Percentiles rank a stretch among this genome's conserved stretches.
phyloP scores from a whole-genome alignment of 1,139 yeast species.

The Lodderomyces oxycetoniae region DNA sequence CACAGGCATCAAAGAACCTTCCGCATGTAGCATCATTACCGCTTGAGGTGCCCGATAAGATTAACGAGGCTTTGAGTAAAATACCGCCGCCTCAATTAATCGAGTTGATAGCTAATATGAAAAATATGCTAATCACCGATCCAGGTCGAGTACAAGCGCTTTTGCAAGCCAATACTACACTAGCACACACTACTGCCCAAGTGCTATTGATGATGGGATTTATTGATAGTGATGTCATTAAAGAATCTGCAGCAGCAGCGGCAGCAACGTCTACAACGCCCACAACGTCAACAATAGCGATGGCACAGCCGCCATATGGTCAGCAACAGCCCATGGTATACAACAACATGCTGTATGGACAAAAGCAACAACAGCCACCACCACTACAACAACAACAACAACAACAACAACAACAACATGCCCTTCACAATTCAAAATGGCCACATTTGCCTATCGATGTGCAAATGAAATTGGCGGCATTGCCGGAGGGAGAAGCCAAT shows the following conservation, averaged over 20 bases:
- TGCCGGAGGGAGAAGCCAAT: conserved; percentile 57
- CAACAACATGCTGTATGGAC: background rate
- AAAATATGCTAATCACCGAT: conserved; percentile 45
- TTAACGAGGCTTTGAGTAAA: conserved; percentile 50
- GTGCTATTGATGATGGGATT: conserved; percentile 74
- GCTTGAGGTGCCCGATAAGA: conserved; percentile 46
- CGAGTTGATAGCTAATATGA: conserved; percentile 61
- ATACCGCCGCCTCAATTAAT: conserved; percentile 68
- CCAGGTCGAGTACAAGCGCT: conserved; percentile 48
- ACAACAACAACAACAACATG: conserved; percentile 11
- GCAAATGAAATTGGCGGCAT: conserved; percentile 41
- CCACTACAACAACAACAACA: conserved; percentile 16
- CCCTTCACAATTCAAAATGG: conserved; percentile 36
- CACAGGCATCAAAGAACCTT: conserved; percentile 48
- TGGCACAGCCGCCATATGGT: conserved; percentile 18
- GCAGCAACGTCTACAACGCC: conserved; percentile 22
- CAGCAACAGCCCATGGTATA: conserved; percentile 10
- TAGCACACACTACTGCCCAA: conserved; percentile 66
- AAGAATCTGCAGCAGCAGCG: conserved; percentile 35
- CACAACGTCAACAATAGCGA: no score
- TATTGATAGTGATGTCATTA: conserved; percentile 59
- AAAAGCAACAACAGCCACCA: conserved; percentile 2
- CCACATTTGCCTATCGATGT: conserved; percentile 46
- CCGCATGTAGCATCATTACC: conserved; percentile 46
- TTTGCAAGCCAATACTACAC: conserved; percentile 51